Base-by-base conservation (phyloP, 345 rosid species). In the Moringa oleifera region DNA sequence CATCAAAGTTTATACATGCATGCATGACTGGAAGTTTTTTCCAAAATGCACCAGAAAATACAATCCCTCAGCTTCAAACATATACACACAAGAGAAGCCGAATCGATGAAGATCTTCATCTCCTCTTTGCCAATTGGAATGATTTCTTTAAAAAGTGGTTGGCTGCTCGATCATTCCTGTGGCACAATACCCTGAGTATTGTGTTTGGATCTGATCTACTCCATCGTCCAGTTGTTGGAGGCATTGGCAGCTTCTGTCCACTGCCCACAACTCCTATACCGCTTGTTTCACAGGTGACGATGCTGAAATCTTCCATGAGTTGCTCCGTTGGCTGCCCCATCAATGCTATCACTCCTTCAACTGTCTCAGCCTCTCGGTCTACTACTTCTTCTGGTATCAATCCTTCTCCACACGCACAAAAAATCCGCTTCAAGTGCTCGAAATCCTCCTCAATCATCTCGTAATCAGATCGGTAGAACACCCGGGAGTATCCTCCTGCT, bases 201-300 rank as follows among this genome's bases (percentile, higher is more conserved):
- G 94, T 88, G 69, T 90, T 93, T 0, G 97, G 97, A 82, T 90
- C 96, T 1, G 91, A 73, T 59, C 86, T 73, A 67, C 78, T 81
- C 96, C 96, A 93, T 63, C 81, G 47, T 28, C 91, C 94, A 0
- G 91, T 88, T 17, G 89, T 86, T 9, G 89, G 95, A 17, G 95
- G 96, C 88, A 93, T 79, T 1, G 85, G 87, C 13, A 84, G 73
- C 70, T 81, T 93, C 22, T 86, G 86, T 17, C 86, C 87, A 2
- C 74, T 17, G 0, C 81, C 78, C 16, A 74, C 51, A 37, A 73
- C 55, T 18, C 83, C 88, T 0, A 68, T 62, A 0, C 85, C 85
- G 25, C 80, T 85, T 53, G 88, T 76, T 68, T 88, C 92, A 25
- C 87, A 66, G 4, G 78, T 78, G 28, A 87, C 72, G 24, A 76